Percentiles rank a stretch among this genome's conserved stretches.
These are phyloP conservation scores for Desmodesmus armatus DNA, from an alignment of 139 green algal species.

Conservation along the genomic window DNA sequence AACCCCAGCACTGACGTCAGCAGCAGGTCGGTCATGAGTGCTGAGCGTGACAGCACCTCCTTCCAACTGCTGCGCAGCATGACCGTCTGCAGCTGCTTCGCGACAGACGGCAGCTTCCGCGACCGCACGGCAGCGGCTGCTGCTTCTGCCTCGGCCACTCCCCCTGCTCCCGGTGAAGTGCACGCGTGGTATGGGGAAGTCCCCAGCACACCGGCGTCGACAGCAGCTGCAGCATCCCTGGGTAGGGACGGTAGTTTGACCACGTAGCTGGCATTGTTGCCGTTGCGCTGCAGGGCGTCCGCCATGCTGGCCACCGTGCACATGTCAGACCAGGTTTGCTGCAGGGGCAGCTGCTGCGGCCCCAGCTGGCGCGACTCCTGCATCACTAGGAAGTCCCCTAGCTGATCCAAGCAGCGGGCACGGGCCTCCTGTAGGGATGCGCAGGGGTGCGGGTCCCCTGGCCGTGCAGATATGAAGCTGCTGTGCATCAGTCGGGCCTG, in stretches of 20 bases:
- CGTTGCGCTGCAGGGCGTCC: too few relatives aligned
- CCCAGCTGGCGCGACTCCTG: not conserved
- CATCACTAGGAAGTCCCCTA: constrained; percentile 5
- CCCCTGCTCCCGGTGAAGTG: not conserved
- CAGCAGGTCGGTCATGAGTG: constrained; percentile 29
- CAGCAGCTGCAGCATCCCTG: not conserved
- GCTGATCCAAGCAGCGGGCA: not conserved
- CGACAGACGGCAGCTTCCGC: not conserved
- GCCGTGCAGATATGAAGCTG: not conserved
- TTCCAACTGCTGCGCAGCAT: not conserved
- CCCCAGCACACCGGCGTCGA: too few relatives aligned
- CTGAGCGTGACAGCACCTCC: not conserved
- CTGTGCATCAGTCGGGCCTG: not conserved
- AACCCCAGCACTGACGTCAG: constrained; percentile 27
- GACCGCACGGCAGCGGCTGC: not conserved
- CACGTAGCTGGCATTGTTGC: too few relatives aligned
- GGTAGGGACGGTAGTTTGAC: too few relatives aligned
- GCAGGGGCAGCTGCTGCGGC: not conserved
- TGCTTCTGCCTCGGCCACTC: not conserved
- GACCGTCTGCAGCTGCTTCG: not conserved
- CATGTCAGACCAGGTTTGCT: too few relatives aligned
- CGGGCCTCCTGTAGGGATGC: not conserved
- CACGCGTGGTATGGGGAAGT: too few relatives aligned
- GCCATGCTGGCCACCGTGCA: too few relatives aligned
- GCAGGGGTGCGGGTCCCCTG: not conserved